A percentile compares a stretch with the other conserved stretches of the same genome.
These are phyloP conservation scores for Ceratocystis destructans DNA, from an alignment of 2,329 filamentous ascomycete genomes.

Conservation along the genomic window DNA sequence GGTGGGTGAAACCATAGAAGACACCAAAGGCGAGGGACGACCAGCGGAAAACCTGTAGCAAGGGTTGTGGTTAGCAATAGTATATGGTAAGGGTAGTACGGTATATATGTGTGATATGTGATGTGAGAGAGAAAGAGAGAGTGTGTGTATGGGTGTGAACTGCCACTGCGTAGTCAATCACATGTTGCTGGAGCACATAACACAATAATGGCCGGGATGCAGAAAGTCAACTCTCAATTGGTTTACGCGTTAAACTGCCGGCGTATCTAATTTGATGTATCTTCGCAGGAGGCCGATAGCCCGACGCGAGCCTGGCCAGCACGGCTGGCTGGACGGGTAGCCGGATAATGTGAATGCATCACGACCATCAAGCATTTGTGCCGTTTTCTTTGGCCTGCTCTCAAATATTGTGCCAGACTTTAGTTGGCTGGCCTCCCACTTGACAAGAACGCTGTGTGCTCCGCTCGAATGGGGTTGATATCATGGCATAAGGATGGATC, in stretches of 20 bases:
- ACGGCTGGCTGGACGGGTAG: not conserved
- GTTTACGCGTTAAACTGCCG: not conserved
- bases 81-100: not conserved
- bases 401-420: not conserved
- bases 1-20: slow-evolving; percentile 92
- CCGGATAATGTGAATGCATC: not conserved
- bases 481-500: not conserved
- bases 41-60: slow-evolving; percentile 80
- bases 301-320: not conserved
- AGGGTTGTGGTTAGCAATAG: not conserved
- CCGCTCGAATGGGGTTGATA: not conserved
- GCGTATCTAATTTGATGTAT: not conserved
- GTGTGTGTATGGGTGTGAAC: not conserved
- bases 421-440: not conserved
- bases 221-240: not conserved
- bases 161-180: not conserved
- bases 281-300: not conserved
- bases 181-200: not conserved
- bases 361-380: not conserved
- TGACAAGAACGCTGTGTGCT: not conserved
- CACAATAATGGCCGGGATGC: not conserved
- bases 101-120: not conserved
- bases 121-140: no score
- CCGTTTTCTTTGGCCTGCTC: not conserved
- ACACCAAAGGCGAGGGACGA: slow-evolving; percentile 82